Percentiles rank a stretch among this genome's conserved stretches.
Conservation (phyloP, 2,329 filamentous ascomycete genomes). For the Fusarium sambucinum region DNA sequence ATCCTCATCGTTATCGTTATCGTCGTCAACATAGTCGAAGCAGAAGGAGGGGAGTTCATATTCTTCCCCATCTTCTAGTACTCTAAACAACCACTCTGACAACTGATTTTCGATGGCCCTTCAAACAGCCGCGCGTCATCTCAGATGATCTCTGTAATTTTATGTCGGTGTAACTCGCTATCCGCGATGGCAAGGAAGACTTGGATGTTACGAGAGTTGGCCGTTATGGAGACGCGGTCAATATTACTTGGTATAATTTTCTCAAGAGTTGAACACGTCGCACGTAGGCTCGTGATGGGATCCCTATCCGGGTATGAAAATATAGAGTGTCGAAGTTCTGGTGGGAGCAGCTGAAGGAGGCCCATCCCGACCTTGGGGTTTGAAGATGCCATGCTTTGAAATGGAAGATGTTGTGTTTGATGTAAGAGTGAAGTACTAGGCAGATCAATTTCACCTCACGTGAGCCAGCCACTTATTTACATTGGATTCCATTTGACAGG, state of each 20-base stretch:
- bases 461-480: not conserved
- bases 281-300: not conserved
- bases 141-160: constrained; percentile 4
- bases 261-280: not conserved
- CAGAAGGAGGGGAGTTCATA: too few relatives aligned
- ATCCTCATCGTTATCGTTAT: too few relatives aligned
- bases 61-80: too few relatives aligned
- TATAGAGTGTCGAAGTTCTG: not conserved
- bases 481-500: too few relatives aligned
- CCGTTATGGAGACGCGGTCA: not conserved
- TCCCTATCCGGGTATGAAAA: not conserved
- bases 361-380: not conserved
- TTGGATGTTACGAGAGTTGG: not conserved
- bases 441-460: not conserved
- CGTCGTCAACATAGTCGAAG: too few relatives aligned
- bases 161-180: not conserved
- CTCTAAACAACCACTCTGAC: too few relatives aligned
- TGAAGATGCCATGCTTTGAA: not conserved
- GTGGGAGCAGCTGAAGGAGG: not conserved
- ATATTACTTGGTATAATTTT: not conserved
- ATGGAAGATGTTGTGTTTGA: not conserved
- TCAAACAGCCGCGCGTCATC: not conserved
- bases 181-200: not conserved
- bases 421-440: too few relatives aligned
- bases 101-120: not conserved